Evolutionary conservation across 83 land plant genomes (phyloP), one percentile per base, ranked within the genome.

Genomic region (Picea engelmannii): DNA sequence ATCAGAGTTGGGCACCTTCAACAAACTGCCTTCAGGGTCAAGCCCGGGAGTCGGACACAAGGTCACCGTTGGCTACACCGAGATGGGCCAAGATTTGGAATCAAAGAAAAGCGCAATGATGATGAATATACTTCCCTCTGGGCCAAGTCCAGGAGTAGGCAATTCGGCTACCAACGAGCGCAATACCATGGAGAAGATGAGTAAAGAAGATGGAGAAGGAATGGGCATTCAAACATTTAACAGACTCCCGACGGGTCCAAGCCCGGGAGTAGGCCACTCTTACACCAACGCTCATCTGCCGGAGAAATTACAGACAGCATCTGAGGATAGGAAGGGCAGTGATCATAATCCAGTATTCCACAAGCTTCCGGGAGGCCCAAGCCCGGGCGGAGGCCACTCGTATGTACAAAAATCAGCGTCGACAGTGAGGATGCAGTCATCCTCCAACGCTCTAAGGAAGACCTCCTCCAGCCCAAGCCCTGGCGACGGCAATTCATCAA

Each of bases 1-100:
- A n/a, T 27, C 17, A 66, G 70, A 25, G 69, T 24, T 25, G 35
- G 31, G 6, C 17, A 24, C 6, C 6, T 6, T 67, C 40, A 67
- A 67, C 40, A 25, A 27, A 4, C 27, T 67, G 20, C 40, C 70
- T 27, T 67, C 70, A 13, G 70, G 70, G 13, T 4, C 70, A 68
- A 68, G 71, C 71, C 71, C 71, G 17, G 40, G 71, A 4, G 71
- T 68, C 2, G 71, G 71, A 6, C 71, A 68, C 40, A 68, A 27
- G 71, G 71, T 27, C 38, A 27, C 15, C n/a, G 35, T 15, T 35
- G 16, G 70, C 16, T 15, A 66, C n/a, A 68, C 35, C 1, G 25
- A 25, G 4, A 25, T 24, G 68, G 2, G 35, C 12, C 35, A 67
- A 27, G 16, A 68, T 20, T 9, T 10, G 55, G 55, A 49, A 2